Base-by-base conservation (phyloP, 768 basidiomycete species). In the Filobasidium floriforme region DNA sequence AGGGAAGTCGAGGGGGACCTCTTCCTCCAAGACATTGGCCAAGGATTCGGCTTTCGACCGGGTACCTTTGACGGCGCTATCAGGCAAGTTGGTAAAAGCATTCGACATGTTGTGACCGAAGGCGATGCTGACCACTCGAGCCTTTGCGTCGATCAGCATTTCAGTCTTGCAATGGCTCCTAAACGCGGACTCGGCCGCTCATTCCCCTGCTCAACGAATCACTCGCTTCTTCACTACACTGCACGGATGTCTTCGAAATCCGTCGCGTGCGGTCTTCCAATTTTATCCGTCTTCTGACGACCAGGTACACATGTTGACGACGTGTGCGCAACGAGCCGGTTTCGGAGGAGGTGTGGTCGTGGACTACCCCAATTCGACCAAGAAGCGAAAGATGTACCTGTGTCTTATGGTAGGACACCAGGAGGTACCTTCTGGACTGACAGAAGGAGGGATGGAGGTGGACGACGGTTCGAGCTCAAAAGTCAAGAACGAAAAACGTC, bases 91-190 rank as follows among this genome's bases (percentile, higher is more conserved):
- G 26, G 9, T 0, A 22, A 15, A 22, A 32, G 46, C 28, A 15
- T 5, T 49, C 18, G 12, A 12, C 32, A 49, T 43, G 12, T 46
- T 22, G 14, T 15, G 1, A 60, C 1, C 7, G 26, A n/a, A n/a
- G n/a, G n/a, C 41, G 81, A n/a, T n/a, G 11, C 63, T 29, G 19
- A 28, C 18, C 52, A 1, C 11, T 9, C 15, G 29, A 40, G 22
- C 43, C 3, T 26, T 22, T 37, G 14, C 29, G 41, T 22, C 1
- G 19, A 1, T 28, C 73, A 98, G 94, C 75, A 89, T 99, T 73
- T 99, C 96, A 28, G 94, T 97, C n/a, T 82, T 99, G 6, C 96
- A 99, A 80, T 99, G 96, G 96, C 83, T 99, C 2, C 83, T 97
- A 66, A 99, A 97, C 77, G 93, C 94, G 28, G 96, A 98, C 77